Evolutionary conservation across 768 basidiomycete species (phyloP).

Genomic region (Melanogaster broomeanus): DNA sequence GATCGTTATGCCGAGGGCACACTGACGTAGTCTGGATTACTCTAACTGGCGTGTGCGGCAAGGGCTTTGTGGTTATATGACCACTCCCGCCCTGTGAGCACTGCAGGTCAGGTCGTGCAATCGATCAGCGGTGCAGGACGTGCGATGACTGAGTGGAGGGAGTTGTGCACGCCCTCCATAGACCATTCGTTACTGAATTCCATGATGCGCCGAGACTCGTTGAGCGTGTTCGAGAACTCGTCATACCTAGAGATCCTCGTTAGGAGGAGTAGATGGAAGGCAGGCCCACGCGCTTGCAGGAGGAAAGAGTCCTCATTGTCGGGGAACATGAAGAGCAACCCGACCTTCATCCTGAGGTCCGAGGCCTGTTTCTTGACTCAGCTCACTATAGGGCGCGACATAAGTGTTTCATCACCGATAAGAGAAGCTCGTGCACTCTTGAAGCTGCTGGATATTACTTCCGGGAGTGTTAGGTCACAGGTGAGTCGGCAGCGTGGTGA

Average conservation of each 20-base stretch:
- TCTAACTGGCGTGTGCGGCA: slow-evolving; percentile 6
- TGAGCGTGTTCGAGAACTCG: slow-evolving; percentile 26
- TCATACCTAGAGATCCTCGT: slow-evolving; percentile 22
- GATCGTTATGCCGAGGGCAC: background rate
- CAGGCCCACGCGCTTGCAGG: slow-evolving; percentile 3
- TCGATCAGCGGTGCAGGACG: background rate
- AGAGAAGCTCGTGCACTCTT: slow-evolving; percentile 9
- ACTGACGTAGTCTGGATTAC: slow-evolving; percentile 23
- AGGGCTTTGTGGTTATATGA: slow-evolving; percentile 11
- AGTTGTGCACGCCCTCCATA: slow-evolving; percentile 26
- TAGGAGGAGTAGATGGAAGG: background rate
- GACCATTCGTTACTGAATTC: slow-evolving; percentile 16
- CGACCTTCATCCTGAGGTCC: slow-evolving; percentile 12
- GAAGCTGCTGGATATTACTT: slow-evolving; percentile 15
- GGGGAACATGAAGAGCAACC: slow-evolving; percentile 20
- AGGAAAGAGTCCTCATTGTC: slow-evolving; percentile 9
- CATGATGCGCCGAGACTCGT: slow-evolving; percentile 17
- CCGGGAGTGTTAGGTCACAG: slow-evolving; percentile 6
- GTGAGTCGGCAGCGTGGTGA: slow-evolving; percentile 16
- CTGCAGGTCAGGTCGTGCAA: background rate
- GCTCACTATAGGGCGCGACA: slow-evolving; percentile 3
- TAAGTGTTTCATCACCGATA: background rate
- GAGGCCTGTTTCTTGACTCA: slow-evolving; percentile 18
- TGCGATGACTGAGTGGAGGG: slow-evolving; percentile 19
- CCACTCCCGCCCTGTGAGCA: slow-evolving; percentile 24